Base-by-base conservation (phyloP, 2,329 filamentous ascomycete genomes). In the Sclerotinia trifoliorum region DNA sequence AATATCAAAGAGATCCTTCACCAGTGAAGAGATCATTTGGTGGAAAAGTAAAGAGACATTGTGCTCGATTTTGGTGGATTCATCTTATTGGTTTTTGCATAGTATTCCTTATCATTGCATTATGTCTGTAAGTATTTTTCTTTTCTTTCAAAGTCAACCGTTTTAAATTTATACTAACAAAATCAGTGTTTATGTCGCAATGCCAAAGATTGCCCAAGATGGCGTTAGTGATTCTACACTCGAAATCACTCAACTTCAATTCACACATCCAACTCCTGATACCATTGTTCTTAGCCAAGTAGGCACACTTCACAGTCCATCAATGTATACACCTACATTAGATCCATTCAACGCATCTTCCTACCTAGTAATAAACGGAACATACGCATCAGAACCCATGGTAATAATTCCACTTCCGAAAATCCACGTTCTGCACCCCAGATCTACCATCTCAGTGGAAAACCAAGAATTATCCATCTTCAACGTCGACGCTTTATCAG, bases 151-250 rank as follows among this genome's bases (percentile, higher is more conserved):
- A 44, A 60, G 42, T 64, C 65, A 55, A 32, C 21, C 35, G 6
- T 49, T 52, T 35, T 62, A 49, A 10, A 62, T 10, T 13, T 44
- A 11, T 46, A 32, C 54, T 67, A 19, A 67, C 35, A 54, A 55
- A 21, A 48, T 39, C 71, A 85, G 84, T 51, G 80, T 88, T 58
- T 88, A 83, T 73, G 86, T 88, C 64, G 86, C 77, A 3, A 85
- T 88, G 73, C 86, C 86, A 24, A 81, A 83, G 44, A 85, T 85
- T 68, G 85, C 85, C 46, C 86, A 88, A 73, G 69, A 76, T 52
- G 81, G 82, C 63, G 81, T 88, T 73, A 81, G 86, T 72, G 77
- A 80, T 44, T 83, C 86, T 1, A 81, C 78, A 4, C 77, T 88
- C 35, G 78, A 81, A 42, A 80, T 88, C 70, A 82, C 79, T 1